Base-by-base conservation (phyloP, 345 rosid genomes). In the Sonneratia alba region DNA sequence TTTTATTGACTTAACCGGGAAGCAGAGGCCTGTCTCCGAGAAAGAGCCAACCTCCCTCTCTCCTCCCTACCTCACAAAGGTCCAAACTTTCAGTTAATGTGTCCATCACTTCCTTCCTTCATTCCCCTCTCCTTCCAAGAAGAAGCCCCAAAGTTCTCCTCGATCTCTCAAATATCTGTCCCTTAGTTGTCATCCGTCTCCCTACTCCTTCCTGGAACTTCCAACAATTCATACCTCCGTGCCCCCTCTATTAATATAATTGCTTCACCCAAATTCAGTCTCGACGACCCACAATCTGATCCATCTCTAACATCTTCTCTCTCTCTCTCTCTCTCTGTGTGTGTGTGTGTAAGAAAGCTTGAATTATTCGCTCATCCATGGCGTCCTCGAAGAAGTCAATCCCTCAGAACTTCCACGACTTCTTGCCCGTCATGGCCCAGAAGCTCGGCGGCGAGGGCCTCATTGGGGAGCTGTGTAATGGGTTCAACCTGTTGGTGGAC, bases 381-480 rank as follows among this genome's bases (percentile, higher is more conserved):
- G 84, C 83, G 37, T 73, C 84, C 12, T 24, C 36, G 27, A 71
- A 80, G 67, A 81, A 72, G 71, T 71, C 59, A 77, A 27, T 71
- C 27, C 13, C 77, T 15, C 56, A 68, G 36, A 68, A 47, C 24
- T 93, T 93, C 77, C 81, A 89, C 8, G 98, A 91, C 77, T 79
- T 67, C 80, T 79, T 93, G 71, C 98, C 98, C 1, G 32, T 86
- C 1, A 89, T 91, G 97, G 96, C 96, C 0, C 49, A 85, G 65
- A 91, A 91, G 74, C 87, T 93, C 6, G 96, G 98, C 6, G 90
- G 93, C 36, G 97, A 91, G 47, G 97, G 87, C 13, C 69, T 93
- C 9, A 87, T 93, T 7, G 86, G 83, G 15, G 96, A 93, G 79
- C 78, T 91, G 6, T 93, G 96, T 69, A 91, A 91, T 57, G 98